These are phyloP conservation scores for Cladosporium halotolerans DNA, from an alignment of 2,329 filamentous ascomycete species.

Conservation along the genomic window DNA sequence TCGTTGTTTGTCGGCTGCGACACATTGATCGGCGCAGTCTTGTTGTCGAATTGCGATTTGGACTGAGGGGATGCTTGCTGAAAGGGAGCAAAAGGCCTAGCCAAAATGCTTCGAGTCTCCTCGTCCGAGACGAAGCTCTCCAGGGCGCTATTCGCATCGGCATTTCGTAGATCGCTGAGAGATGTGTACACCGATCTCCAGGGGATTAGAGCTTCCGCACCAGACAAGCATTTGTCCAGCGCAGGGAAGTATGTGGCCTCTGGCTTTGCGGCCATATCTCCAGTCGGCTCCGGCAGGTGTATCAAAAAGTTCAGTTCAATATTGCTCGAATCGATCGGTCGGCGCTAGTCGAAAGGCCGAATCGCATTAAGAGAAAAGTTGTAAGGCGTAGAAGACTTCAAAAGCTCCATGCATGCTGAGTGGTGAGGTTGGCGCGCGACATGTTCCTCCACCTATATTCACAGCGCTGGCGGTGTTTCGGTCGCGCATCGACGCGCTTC, in stretches of 20 bases:
- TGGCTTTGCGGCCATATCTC: background rate
- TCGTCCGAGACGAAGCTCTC: conserved; percentile 65
- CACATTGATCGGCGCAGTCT: conserved; percentile 79
- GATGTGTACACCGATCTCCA: conserved; percentile 54
- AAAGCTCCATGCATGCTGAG: background rate
- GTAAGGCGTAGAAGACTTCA: too few species aligned
- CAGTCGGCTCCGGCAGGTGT: background rate
- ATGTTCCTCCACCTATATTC: too few species aligned
- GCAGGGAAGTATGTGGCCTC: conserved; percentile 67
- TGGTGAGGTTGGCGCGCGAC: background rate
- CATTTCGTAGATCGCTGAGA: conserved; percentile 47
- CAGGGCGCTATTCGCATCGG: conserved; percentile 46
- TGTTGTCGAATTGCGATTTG: conserved; percentile 70
- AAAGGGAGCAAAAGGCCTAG: conserved; percentile 65
- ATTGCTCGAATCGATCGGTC: too few species aligned
- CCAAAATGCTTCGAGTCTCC: conserved; percentile 62
- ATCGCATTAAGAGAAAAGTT: too few species aligned
- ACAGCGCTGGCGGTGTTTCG: too few species aligned
- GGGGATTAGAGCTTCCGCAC: conserved; percentile 71
- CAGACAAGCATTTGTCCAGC: conserved; percentile 76
- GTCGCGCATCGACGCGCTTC: too few species aligned
- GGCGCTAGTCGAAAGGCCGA: too few species aligned
- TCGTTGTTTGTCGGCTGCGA: conserved; percentile 60
- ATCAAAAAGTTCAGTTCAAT: background rate
- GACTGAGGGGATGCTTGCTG: conserved; percentile 44